A percentile compares a stretch with the other conserved stretches of the same genome.
These are phyloP conservation scores for Purpureocillium takamizusanense DNA, from an alignment of 2,329 filamentous ascomycete species.

Conservation along the genomic window DNA sequence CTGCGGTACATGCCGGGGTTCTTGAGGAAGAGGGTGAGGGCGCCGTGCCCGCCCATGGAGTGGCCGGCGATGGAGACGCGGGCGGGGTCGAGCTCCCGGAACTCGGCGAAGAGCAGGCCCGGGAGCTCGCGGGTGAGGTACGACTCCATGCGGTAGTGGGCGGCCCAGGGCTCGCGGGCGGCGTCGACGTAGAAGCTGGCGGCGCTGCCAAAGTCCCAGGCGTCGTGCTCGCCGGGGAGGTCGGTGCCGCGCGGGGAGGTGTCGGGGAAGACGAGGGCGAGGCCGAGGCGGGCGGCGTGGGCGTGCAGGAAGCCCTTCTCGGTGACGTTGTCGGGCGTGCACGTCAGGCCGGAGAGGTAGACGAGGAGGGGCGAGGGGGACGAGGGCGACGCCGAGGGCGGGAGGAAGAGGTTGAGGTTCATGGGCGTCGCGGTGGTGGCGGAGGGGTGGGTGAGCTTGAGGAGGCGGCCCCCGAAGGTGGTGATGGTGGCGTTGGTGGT, in stretches of 20 bases:
- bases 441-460: constrained; percentile 86
- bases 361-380: constrained; percentile 69
- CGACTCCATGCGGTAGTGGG: constrained; percentile 87
- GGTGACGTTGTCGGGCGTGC: constrained; percentile 78
- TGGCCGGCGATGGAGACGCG: constrained; percentile 84
- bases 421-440: constrained; percentile 75
- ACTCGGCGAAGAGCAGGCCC: constrained; percentile 60
- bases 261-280: constrained; percentile 93
- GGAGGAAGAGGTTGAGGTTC: constrained; percentile 87
- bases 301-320: constrained; percentile 89
- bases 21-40: constrained; percentile 83
- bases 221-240: constrained; percentile 76
- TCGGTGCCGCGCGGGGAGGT: constrained; percentile 81
- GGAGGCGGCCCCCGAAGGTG: constrained; percentile 87
- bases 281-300: constrained; percentile 66
- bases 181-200: constrained; percentile 95
- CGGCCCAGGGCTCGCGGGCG: constrained; percentile 60
- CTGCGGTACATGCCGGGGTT: constrained; percentile 85
- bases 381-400: constrained; percentile 52
- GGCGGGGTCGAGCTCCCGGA: constrained; percentile 57
- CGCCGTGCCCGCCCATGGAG: constrained; percentile 95
- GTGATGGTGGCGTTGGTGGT: constrained; percentile 82
- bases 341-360: constrained; percentile 91
- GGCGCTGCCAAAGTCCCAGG: constrained; percentile 84
- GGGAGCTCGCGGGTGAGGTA: constrained; percentile 92